Evolutionary conservation across 495 filamentous ascomycete species (phyloP), one percentile per base, ranked within the genome.

Genomic region (Podospora conica): DNA sequence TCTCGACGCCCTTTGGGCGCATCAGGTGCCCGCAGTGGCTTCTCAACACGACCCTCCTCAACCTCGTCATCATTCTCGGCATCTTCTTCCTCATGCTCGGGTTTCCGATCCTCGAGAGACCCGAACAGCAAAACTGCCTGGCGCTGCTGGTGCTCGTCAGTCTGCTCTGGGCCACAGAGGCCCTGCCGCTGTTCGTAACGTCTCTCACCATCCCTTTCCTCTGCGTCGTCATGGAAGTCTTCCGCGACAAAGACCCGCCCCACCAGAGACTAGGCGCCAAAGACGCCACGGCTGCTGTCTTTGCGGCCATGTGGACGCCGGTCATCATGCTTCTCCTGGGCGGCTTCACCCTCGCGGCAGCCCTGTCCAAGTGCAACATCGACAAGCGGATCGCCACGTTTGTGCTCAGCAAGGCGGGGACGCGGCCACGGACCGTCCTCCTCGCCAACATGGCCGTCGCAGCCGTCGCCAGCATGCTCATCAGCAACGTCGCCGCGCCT

Each of bases 271-370:
- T 98, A 18, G 82, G 82, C 23, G 83, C 91, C 1, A 90, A 91
- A 69, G 83, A 85, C 25, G 92, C 95, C 6, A 89, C 92, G 0
- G 83, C 82, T 60, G 92, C 89, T 71, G 87, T 97, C 40, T 97
- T 98, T 70, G 80, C 91, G 28, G 88, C 95, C 21, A 99, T 99
- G 95, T 99, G 95, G 95, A 97, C 93, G 10, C 93, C 96, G 0
- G 95, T 98, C 31, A 99, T 99, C 68, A 98, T 98, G 96, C 85
- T 99, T 12, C 85, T 99, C 22, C 87, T 99, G 21, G 95, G 95
- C 68, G 95, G 95, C 9, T 99, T 99, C 71, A 93, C 96, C 12
- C 88, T 99, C 68, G 95, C 95, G 10, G 95, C 95, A 0, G 95
- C 96, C 0, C 78, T 99, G 65, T 96, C 92, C 54, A 99, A 99